Evolutionary conservation across 495 filamentous ascomycete genomes (phyloP).

Genomic region (Glarea lozoyensis): DNA sequence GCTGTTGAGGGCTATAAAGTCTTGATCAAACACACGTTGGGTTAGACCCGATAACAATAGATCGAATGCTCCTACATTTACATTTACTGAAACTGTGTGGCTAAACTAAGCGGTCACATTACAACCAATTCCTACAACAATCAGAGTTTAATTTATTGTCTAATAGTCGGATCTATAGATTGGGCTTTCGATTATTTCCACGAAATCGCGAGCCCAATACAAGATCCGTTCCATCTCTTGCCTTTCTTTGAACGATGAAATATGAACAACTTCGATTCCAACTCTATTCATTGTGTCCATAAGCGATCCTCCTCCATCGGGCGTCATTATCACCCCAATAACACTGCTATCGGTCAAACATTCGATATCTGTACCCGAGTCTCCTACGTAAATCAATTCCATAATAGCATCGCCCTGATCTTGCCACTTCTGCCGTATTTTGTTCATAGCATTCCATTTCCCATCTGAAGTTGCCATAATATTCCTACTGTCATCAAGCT

Average conservation of each 20-base stretch:
- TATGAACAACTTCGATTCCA: no score
- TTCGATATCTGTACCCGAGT: slow-evolving; percentile 20
- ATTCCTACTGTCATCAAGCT: neutral
- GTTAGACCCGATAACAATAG: no score
- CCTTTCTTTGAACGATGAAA: no score
- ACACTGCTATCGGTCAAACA: slow-evolving; percentile 8
- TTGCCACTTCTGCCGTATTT: slow-evolving; percentile 2
- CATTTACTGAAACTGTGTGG: no score
- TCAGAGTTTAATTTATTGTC: no score
- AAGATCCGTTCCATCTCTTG: neutral
- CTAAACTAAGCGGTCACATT: no score
- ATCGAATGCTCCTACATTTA: no score
- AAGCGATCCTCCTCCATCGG: slow-evolving; percentile 6
- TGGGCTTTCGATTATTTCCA: slow-evolving; percentile 11
- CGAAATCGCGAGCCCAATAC: slow-evolving; percentile 13
- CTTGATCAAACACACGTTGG: slow-evolving; percentile 54
- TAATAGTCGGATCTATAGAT: neutral
- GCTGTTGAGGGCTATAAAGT: slow-evolving; percentile 65
- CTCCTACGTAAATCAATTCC: slow-evolving; percentile 14
- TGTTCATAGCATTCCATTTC: slow-evolving; percentile 10
- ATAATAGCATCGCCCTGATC: neutral
- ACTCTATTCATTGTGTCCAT: no score
- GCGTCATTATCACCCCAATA: slow-evolving; percentile 11
- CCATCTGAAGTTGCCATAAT: slow-evolving; percentile 13
- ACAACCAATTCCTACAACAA: no score